Percentiles rank a stretch among this genome's conserved stretches.
phyloP scores from a whole-genome alignment of 2,329 filamentous ascomycete genomes.

The Aureobasidium vineae region DNA sequence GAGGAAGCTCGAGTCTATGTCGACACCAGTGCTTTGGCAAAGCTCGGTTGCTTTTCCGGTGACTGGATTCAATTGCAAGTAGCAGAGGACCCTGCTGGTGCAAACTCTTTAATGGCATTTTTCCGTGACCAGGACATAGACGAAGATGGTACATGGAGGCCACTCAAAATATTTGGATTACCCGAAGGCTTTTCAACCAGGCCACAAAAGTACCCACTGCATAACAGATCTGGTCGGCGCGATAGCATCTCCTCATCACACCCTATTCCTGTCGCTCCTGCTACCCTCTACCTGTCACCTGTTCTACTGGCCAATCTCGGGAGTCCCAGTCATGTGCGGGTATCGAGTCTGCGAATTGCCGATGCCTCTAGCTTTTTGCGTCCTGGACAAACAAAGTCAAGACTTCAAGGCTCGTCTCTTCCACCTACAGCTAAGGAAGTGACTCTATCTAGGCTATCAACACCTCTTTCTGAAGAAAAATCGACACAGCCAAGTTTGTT shows the following conservation, averaged over 20 bases:
- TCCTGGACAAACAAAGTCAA: constrained; percentile 28
- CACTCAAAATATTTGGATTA: constrained; percentile 83
- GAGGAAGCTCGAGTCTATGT: constrained; percentile 86
- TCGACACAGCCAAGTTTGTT: constrained; percentile 82
- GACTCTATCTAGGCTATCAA: constrained; percentile 82
- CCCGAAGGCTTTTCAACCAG: constrained; percentile 67
- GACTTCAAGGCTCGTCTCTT: constrained; percentile 42
- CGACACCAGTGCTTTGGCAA: constrained; percentile 78
- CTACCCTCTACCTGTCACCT: constrained; percentile 74
- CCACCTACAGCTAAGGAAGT: constrained; percentile 72
- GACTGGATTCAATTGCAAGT: constrained; percentile 91
- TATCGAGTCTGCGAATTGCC: constrained; percentile 60
- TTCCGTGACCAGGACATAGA: constrained; percentile 50
- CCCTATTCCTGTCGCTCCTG: constrained; percentile 54
- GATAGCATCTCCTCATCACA: constrained; percentile 55
- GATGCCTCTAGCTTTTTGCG: constrained; percentile 49
- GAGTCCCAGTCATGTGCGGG: constrained; percentile 71
- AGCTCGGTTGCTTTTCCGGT: constrained; percentile 93
- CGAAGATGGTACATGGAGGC: constrained; percentile 68
- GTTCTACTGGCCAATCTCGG: constrained; percentile 84
- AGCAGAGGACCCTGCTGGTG: constrained; percentile 63
- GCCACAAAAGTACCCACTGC: constrained; percentile 53
- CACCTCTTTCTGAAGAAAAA: constrained; percentile 81
- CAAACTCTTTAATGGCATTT: constrained; percentile 48
- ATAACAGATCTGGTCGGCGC: constrained; percentile 49